Evolutionary conservation across 2,329 filamentous ascomycete genomes (phyloP), one percentile per base, ranked within the genome.

Genomic region (Mycosphaerelloides madeirae): DNA sequence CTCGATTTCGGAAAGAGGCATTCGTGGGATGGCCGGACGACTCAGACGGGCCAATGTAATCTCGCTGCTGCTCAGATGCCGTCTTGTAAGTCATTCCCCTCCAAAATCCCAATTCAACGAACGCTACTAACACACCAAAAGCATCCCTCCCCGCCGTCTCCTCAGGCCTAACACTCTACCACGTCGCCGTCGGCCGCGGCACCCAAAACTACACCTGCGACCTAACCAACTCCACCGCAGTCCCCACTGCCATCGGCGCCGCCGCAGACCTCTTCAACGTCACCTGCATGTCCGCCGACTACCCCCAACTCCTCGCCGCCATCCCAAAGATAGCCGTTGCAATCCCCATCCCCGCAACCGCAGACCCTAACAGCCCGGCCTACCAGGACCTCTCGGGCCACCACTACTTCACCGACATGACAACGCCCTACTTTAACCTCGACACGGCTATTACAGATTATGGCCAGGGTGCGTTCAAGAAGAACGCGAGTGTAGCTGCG

Each of bases 121-220:
- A 46, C 14, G 49, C 38, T 29, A 34, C 4, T 25, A 5, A 18
- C 8, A 22, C 47, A 65, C 61, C 59, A 34, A 54, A 62, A 2
- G 57, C 59, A 68, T 48, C 78, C 13, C 75, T 95, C 6, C 81
- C 84, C 12, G 52, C 73, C 6, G 80, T 81, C 12, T 69, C 79
- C 1, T 54, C 71, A 6, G 85, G 83, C 44, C 72, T 87, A 22
- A 71, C 63, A 3, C 74, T 94, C 39, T 77, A 80, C 62, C 87
- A 94, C 67, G 84, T 96, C 43, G 87, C 85, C 62, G 74, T 96
- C 50, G 91, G 91, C 59, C 83, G 87, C 34, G 91, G 91, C 48
- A 93, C 86, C 6, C 83, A 96, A 71, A 96, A 96, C 76, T 97
- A 96, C 74, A 94, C 87, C 40, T 96, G 91, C 74, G 70, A 76